Evolutionary conservation across 1,284 basidiomycete species (phyloP).

Genomic region (Puccinia hordei): DNA sequence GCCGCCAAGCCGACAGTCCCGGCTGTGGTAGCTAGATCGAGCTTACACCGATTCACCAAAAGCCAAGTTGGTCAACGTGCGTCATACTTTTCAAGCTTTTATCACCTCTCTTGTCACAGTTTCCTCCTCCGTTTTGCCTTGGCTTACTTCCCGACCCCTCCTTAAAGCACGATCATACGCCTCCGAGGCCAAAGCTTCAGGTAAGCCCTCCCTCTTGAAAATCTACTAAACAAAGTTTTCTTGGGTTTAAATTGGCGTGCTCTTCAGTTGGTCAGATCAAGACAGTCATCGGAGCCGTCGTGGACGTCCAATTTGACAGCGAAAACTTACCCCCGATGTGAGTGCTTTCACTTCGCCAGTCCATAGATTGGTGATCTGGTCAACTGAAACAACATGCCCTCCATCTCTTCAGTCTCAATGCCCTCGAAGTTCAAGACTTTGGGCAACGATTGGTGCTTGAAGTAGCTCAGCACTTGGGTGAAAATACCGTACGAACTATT

Average conservation of each 20-base stretch:
- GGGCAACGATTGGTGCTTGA: slow-evolving; percentile 67
- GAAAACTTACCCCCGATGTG: slow-evolving; percentile 80
- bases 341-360: slow-evolving; percentile 6
- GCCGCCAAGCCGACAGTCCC: slow-evolving; percentile 36
- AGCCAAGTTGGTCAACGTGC: slow-evolving; percentile 37
- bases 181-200: slow-evolving; percentile 73
- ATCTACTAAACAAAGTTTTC: slow-evolving; percentile 73
- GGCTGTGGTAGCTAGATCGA: slow-evolving; percentile 16
- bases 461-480: slow-evolving; percentile 87
- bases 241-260: slow-evolving; percentile 72
- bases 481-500: slow-evolving; percentile 84
- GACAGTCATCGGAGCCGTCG: slow-evolving; percentile 73
- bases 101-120: background rate
- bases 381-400: background rate
- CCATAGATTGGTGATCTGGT: background rate
- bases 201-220: slow-evolving; percentile 12
- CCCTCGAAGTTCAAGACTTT: slow-evolving; percentile 94
- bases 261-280: slow-evolving; percentile 57
- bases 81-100: background rate
- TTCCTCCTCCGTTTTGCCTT: background rate
- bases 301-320: slow-evolving; percentile 78
- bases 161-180: slow-evolving; percentile 78
- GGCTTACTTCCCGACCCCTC: background rate
- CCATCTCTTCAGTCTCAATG: slow-evolving; percentile 69
- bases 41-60: slow-evolving; percentile 27